These are phyloP conservation scores for Trichoderma parareesei DNA, from an alignment of 495 filamentous ascomycete species.

Conservation along the genomic window DNA sequence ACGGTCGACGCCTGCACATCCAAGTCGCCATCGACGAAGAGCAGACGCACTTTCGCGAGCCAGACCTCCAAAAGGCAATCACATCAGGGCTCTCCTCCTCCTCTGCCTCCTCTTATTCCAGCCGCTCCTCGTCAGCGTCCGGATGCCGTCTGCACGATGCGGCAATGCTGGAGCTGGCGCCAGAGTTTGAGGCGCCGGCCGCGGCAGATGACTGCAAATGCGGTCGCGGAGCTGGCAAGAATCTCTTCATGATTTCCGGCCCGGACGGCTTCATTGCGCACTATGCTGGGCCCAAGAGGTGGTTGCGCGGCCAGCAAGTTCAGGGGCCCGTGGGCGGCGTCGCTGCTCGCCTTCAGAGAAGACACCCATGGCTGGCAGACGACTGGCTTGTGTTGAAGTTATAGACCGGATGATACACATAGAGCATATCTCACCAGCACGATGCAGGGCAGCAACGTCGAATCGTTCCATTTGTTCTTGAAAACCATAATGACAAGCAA, in stretches of 20 bases:
- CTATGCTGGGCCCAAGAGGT: slow-evolving; percentile 70
- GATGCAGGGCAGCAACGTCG: not conserved
- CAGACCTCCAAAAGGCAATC: not conserved
- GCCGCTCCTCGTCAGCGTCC: not conserved
- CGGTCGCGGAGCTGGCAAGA: slow-evolving; percentile 30
- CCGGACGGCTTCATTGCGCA: slow-evolving; percentile 81
- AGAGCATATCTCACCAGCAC: not conserved
- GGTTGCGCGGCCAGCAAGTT: slow-evolving; percentile 59
- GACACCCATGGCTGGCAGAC: slow-evolving; percentile 15
- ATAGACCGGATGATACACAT: slow-evolving; percentile 17
- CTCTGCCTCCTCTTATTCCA: not conserved
- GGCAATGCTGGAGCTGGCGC: not conserved
- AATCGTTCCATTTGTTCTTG: not conserved
- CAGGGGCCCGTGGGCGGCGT: slow-evolving; percentile 51
- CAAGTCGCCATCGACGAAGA: slow-evolving; percentile 78
- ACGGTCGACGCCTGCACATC: slow-evolving; percentile 48
- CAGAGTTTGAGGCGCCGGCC: slow-evolving; percentile 14
- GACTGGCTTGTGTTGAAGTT: slow-evolving; percentile 47
- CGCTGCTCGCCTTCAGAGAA: slow-evolving; percentile 25
- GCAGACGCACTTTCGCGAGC: slow-evolving; percentile 22
- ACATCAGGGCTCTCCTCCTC: not conserved
- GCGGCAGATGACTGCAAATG: slow-evolving; percentile 2
- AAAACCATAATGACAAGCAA: not conserved
- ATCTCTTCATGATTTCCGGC: slow-evolving; percentile 71
- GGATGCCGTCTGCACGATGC: slow-evolving; percentile 9